Evolutionary conservation across 2,329 filamentous ascomycete genomes (phyloP).

Genomic region (Shiraia sp.): DNA sequence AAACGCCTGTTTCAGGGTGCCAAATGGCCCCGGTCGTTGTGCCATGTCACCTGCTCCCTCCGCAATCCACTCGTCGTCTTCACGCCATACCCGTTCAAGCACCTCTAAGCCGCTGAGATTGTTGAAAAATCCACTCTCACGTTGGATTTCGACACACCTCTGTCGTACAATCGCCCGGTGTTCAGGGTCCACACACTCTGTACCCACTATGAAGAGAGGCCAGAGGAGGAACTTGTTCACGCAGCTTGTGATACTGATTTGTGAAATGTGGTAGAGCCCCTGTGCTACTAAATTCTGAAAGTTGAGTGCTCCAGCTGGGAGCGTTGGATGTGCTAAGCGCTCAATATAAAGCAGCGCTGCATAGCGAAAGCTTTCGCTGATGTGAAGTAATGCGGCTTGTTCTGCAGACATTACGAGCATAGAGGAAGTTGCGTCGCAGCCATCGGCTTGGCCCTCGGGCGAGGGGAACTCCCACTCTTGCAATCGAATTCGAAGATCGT

Average conservation of each 20-base stretch:
- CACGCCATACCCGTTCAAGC: constrained; percentile 80
- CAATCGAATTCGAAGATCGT: constrained; percentile 73
- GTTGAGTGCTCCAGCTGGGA: constrained; percentile 72
- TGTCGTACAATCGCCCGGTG: constrained; percentile 79
- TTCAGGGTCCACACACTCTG: constrained; percentile 80
- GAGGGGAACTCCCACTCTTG: constrained; percentile 75
- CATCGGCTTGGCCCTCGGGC: constrained; percentile 30
- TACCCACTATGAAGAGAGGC: constrained; percentile 89
- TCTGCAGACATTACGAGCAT: constrained; percentile 47
- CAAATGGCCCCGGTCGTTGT: constrained; percentile 23
- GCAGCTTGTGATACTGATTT: constrained; percentile 70
- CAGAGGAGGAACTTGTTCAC: constrained; percentile 90
- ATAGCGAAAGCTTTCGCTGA: constrained; percentile 89
- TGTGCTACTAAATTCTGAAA: constrained; percentile 84
- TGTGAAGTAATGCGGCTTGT: constrained; percentile 76
- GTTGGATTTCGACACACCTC: constrained; percentile 84
- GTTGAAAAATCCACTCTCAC: constrained; percentile 89
- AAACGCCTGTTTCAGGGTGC: constrained; percentile 44
- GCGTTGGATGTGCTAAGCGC: constrained; percentile 75
- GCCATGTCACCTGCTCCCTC: constrained; percentile 23
- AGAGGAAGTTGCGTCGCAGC: constrained; percentile 28
- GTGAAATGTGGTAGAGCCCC: constrained; percentile 80
- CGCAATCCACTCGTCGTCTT: constrained; percentile 48
- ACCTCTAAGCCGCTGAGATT: constrained; percentile 85
- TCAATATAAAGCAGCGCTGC: constrained; percentile 88